Evolutionary conservation across 805 yeast genomes (phyloP), one percentile per base, ranked within the genome.

Genomic region (Nakazawaea holstii): DNA sequence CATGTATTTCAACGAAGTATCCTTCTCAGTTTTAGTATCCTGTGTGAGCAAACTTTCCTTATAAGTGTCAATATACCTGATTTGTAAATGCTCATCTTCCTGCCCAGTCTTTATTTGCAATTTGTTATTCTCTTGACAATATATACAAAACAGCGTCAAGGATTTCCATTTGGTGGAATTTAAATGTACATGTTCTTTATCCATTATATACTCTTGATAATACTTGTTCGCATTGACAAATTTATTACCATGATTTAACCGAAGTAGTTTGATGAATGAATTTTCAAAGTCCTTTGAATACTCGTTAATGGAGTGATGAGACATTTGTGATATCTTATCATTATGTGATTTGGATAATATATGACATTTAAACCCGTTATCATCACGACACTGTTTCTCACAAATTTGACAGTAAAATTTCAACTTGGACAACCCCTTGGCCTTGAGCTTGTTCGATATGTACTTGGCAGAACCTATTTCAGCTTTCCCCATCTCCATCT

Each of bases 301-400:
- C 32, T 77, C 74, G 11, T 75, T 79, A 1, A 88, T 69, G 14
- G 79, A 76, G 11, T 64, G 65, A 6, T 69, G 66, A 0, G 75
- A 73, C 6, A 79, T 62, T 5, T 73, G 69, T 15, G 72, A 64
- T 39, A 86, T 76, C 45, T 77, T 78, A 15, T 78, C 76, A 41
- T 76, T 64, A 60, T 94, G 99, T 1, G 86, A 72, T 39, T 87
- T 88, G n/a, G 95, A 82, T 52, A 74, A 73, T n/a, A 84, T 74
- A 62, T 94, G 99, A 57, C 92, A 85, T 57, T 86, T 84, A 70
- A 87, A 94, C 26, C 99, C 99, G 66, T 94, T 92, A 52, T 87
- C 95, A 62, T 95, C 99, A 47, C 97, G 70, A 62, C 98, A 91
- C 66, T 94, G 99, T 59, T 92, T 89, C 60, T 76, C 79, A 59